Conservation (phyloP, 306 rosid genomes). For the Ziziphus jujuba region DNA sequence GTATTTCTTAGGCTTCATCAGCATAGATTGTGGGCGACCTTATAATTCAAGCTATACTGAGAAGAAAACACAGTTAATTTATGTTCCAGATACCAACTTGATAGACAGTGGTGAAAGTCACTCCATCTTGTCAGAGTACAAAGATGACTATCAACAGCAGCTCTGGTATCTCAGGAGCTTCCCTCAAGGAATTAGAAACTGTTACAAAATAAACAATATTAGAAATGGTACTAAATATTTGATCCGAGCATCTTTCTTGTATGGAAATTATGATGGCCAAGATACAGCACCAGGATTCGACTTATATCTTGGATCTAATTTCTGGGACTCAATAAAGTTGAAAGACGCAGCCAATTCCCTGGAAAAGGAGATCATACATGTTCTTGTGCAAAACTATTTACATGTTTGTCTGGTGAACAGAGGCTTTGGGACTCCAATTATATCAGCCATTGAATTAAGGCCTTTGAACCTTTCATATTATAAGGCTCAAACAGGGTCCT, state of each 20-base stretch:
- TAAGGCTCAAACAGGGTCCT: conserved; percentile 2
- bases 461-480: too few species aligned
- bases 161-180: conserved; percentile 44
- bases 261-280: conserved; percentile 49
- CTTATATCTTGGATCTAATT: conserved; percentile 43
- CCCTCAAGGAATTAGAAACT: conserved; percentile 56
- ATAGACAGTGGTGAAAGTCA: conserved; percentile 31
- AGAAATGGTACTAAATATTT: conserved; percentile 32
- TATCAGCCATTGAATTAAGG: conserved; percentile 45
- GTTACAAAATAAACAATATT: conserved; percentile 43
- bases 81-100: conserved; percentile 47
- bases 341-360: too few species aligned
- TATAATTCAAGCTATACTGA: conserved; percentile 29
- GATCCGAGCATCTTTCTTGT: conserved; percentile 40
- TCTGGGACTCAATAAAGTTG: conserved; percentile 34
- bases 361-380: conserved; percentile 37
- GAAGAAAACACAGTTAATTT: conserved; percentile 31
- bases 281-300: conserved; percentile 33
- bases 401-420: conserved; percentile 36
- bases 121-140: conserved; percentile 1
- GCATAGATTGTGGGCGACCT: conserved; percentile 54
- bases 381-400: conserved; percentile 18
- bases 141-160: conserved; percentile 3
- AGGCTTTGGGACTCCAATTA: conserved; percentile 41
- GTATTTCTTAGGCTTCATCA: too few species aligned